These are phyloP conservation scores for Amphirosellinia nigrospora DNA, from an alignment of 495 filamentous ascomycete species.

Conservation along the genomic window DNA sequence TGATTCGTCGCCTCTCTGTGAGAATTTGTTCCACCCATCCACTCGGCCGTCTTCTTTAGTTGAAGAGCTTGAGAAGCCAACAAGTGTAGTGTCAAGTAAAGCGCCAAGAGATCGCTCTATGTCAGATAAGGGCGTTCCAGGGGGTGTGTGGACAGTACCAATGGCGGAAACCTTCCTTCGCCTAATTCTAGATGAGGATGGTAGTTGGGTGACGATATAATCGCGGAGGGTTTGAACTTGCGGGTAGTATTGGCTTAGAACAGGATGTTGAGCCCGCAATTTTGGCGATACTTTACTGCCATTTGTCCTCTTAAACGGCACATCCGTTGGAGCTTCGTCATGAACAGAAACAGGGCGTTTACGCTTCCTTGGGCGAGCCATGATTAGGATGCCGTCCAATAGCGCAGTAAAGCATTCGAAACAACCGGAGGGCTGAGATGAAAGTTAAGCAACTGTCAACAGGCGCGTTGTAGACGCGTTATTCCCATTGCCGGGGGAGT, in stretches of 20 bases:
- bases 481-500: background rate
- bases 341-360: constrained; percentile 32
- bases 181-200: constrained; percentile 49
- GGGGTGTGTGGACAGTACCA: constrained; percentile 38
- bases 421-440: background rate
- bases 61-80: constrained; percentile 57
- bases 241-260: constrained; percentile 78
- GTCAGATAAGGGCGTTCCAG: constrained; percentile 36
- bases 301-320: constrained; percentile 40
- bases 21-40: constrained; percentile 69
- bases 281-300: constrained; percentile 22
- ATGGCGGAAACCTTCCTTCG: constrained; percentile 54
- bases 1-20: constrained; percentile 63
- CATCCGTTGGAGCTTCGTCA: constrained; percentile 20
- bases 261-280: constrained; percentile 57
- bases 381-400: constrained; percentile 25
- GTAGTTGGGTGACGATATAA: constrained; percentile 65
- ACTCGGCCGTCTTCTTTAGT: constrained; percentile 46
- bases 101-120: constrained; percentile 51
- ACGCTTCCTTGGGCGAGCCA: constrained; percentile 39
- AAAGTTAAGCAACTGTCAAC: background rate
- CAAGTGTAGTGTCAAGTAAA: constrained; percentile 71
- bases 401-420: background rate
- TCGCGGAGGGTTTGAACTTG: constrained; percentile 71
- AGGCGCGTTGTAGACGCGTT: constrained; percentile 11